phyloP scores from a whole-genome alignment of 2,329 filamentous ascomycete genomes.

The Ampelomyces quisqualis region DNA sequence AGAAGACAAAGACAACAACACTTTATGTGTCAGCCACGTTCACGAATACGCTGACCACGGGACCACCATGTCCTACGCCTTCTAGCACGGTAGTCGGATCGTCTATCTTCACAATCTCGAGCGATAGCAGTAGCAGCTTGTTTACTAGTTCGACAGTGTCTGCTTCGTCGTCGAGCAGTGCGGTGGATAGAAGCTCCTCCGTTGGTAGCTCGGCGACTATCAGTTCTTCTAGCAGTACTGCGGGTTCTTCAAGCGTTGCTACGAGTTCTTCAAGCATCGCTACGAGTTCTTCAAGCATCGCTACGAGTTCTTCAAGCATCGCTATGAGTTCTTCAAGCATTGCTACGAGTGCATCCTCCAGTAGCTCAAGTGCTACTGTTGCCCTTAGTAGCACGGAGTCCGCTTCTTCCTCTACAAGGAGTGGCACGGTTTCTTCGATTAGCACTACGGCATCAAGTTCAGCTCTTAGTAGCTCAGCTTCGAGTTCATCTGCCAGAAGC shows the following conservation, averaged over 20 bases:
- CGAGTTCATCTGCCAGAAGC: neutral
- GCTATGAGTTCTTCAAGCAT: too few relatives aligned
- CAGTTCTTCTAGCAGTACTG: neutral
- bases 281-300: too few relatives aligned
- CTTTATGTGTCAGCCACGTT: conserved; percentile 14
- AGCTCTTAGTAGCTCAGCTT: neutral
- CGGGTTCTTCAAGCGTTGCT: neutral
- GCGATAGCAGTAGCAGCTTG: neutral
- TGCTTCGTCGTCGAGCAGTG: conserved; percentile 1
- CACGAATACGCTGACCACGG: conserved; percentile 11
- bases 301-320: too few relatives aligned
- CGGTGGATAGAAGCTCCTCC: neutral
- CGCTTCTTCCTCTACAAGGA: neutral
- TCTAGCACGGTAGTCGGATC: conserved; percentile 1
- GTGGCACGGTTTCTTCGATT: neutral
- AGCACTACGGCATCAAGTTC: neutral
- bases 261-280: conserved; percentile 1
- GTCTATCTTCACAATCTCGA: conserved; percentile 1
- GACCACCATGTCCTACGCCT: conserved; percentile 8
- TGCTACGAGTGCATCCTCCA: too few relatives aligned
- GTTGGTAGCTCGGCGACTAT: conserved; percentile 1
- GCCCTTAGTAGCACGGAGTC: neutral
- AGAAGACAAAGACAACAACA: conserved; percentile 14
- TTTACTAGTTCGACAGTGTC: neutral
- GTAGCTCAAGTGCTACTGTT: neutral